Evolutionary conservation across 495 filamentous ascomycete species (phyloP).

Genomic region (Delitschia confertaspora): DNA sequence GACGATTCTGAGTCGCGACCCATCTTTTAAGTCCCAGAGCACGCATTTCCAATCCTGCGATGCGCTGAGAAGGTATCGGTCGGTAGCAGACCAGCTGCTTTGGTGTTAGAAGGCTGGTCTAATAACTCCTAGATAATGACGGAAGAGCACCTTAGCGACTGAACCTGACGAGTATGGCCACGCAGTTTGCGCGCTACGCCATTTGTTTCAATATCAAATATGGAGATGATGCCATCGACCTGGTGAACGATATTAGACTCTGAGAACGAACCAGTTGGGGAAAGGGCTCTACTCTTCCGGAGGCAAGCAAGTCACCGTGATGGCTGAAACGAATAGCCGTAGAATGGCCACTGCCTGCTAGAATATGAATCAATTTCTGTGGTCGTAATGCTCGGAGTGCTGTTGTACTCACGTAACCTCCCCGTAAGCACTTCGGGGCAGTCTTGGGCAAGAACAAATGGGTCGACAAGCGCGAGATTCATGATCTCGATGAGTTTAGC

Average conservation of each 20-base stretch:
- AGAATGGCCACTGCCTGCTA: conserved; percentile 53
- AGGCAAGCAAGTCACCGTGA: conserved; percentile 86
- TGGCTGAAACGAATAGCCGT: conserved; percentile 80
- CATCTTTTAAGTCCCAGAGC: conserved; percentile 83
- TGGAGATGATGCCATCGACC: conserved; percentile 83
- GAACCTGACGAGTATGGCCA: conserved; percentile 84
- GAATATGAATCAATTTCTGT: too few species aligned
- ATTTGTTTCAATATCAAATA: conserved; percentile 96
- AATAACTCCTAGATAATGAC: not conserved
- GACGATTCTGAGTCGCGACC: conserved; percentile 58
- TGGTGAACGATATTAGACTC: conserved; percentile 26
- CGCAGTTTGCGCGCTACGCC: conserved; percentile 86
- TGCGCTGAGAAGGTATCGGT: conserved; percentile 86
- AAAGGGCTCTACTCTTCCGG: conserved; percentile 58
- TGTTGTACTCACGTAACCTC: conserved; percentile 69
- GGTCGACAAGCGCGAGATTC: conserved; percentile 74
- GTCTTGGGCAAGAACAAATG: conserved; percentile 82
- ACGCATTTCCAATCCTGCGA: conserved; percentile 93
- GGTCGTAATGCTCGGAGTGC: too few species aligned
- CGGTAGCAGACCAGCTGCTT: conserved; percentile 79
- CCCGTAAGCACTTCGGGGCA: conserved; percentile 84
- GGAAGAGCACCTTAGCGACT: conserved; percentile 60
- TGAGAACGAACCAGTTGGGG: not conserved
- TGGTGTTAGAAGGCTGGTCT: conserved; percentile 12
- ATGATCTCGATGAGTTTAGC: too few species aligned